These are phyloP conservation scores for Neoarthrinium moseri DNA, from an alignment of 2,329 filamentous ascomycete species.

Conservation along the genomic window DNA sequence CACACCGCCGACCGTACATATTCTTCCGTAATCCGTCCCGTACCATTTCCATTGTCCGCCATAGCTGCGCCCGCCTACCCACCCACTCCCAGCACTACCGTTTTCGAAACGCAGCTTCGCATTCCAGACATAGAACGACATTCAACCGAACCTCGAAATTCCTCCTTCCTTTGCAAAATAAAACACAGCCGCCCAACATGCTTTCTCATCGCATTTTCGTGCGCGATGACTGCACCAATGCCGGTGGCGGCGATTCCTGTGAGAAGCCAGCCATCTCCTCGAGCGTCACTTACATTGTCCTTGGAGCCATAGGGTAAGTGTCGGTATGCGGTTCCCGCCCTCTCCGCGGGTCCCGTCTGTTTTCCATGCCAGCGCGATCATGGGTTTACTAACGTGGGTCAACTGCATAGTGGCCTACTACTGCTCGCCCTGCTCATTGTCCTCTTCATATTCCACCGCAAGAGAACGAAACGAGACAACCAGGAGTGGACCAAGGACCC, in stretches of 20 bases:
- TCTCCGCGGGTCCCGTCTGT: too few species aligned
- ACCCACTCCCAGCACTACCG: not conserved
- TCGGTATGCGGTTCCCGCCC: not conserved
- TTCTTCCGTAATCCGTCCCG: not conserved
- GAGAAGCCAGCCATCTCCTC: not conserved
- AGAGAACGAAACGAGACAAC: constrained; percentile 3
- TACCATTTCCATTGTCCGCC: not conserved
- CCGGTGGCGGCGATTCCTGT: constrained; percentile 1
- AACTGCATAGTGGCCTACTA: not conserved
- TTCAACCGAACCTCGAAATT: not conserved
- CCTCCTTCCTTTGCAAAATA: not conserved
- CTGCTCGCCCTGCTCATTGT: not conserved
- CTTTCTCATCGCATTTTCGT: not conserved
- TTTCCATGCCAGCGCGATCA: too few species aligned
- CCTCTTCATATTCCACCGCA: not conserved
- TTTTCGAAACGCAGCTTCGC: not conserved
- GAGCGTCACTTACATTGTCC: not conserved
- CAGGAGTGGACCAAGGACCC: constrained; percentile 10
- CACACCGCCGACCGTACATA: not conserved
- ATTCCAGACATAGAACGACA: not conserved
- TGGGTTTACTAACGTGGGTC: too few species aligned
- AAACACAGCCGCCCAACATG: not conserved
- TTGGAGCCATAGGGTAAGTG: constrained; percentile 5
- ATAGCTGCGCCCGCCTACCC: not conserved
- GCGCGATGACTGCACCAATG: constrained; percentile 7